Percentiles rank a stretch among this genome's conserved stretches.
These are phyloP conservation scores for Babesia ovis DNA, from an alignment of 169 alveolate genomes.

Conservation along the genomic window DNA sequence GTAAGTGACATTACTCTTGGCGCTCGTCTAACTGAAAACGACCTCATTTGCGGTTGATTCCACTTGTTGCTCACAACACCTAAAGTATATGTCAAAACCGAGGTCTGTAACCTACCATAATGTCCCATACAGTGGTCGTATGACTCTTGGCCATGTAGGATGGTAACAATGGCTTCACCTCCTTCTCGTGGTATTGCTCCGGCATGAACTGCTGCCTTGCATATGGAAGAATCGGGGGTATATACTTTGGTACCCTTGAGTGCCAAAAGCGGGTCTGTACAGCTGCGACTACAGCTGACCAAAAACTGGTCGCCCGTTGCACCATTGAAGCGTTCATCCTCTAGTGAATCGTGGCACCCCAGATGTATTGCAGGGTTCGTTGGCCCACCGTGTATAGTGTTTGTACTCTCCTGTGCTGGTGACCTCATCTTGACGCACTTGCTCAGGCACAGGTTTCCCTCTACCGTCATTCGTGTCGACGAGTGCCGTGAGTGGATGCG, in stretches of 20 bases:
- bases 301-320: conserved; percentile 73
- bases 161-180: conserved; percentile 67
- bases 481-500: conserved; percentile 45
- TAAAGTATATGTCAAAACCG: conserved; percentile 19
- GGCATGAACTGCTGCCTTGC: conserved; percentile 87
- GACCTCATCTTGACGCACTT: conserved; percentile 53
- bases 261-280: conserved; percentile 64
- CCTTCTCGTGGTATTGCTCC: conserved; percentile 77
- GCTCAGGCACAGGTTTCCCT: conserved; percentile 66
- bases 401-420: conserved; percentile 5
- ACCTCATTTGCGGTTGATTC: conserved; percentile 74
- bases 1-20: conserved; percentile 70
- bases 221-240: conserved; percentile 84
- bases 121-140: conserved; percentile 77
- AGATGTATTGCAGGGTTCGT: conserved; percentile 64
- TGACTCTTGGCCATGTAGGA: conserved; percentile 69
- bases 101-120: conserved; percentile 58
- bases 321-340: conserved; percentile 68
- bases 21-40: conserved; percentile 78
- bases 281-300: conserved; percentile 70
- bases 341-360: conserved; percentile 58
- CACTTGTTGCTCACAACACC: conserved; percentile 57
- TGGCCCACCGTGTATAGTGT: conserved; percentile 10
- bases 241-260: conserved; percentile 77
- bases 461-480: conserved; percentile 54